Evolutionary conservation across 2,329 filamentous ascomycete species (phyloP), one percentile per base, ranked within the genome.

Genomic region (Rhexocercosporidium sp.): DNA sequence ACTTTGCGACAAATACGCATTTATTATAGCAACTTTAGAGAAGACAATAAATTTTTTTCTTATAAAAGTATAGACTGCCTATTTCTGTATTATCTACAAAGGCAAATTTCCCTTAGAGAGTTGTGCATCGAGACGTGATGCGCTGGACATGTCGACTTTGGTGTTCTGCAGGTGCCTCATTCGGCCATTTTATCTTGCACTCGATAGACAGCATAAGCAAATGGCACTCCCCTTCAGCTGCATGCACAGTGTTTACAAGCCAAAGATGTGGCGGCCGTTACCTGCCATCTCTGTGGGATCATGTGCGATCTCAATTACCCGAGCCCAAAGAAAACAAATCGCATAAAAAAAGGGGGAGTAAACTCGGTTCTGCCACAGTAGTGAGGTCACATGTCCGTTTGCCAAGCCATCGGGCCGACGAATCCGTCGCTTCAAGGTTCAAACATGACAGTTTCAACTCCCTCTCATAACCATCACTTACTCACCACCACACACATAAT

Each of bases 401-500:
- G 60, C 47, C 47, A 62, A 61, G 59, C 37, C 59, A 27, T 47
- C 51, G 22, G 27, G 9, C 53, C 51, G 39, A 27, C 9, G 22
- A 14, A 11, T 20, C 49, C 41, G 31, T 37, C 47, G 12, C 8
- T 49, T 41, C 31, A 4, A 51, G 29, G 8, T 39, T 53, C 56
- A 25, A 65, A 51, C 63, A 16, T 27, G 25, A 37, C 44, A 18
- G 22, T 18, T 29, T 56, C n/a, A 12, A 37, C 7, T 49, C 47
- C 34, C 34, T 54, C 25, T 49, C 34, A 22, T 18, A n/a, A 57
- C 18, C 34, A 37, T 37, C 18, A 37, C 22, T n/a, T 41, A 22
- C 44, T 47, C 44, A 47, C 22, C 44, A 47, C 18, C 37, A 44
- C 57, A 61, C 29, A 22, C n/a, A 65, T 29, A 54, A 65, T 65